phyloP scores from a whole-genome alignment of 1,284 basidiomycete genomes.

The Moesziomyces globuligerus region DNA sequence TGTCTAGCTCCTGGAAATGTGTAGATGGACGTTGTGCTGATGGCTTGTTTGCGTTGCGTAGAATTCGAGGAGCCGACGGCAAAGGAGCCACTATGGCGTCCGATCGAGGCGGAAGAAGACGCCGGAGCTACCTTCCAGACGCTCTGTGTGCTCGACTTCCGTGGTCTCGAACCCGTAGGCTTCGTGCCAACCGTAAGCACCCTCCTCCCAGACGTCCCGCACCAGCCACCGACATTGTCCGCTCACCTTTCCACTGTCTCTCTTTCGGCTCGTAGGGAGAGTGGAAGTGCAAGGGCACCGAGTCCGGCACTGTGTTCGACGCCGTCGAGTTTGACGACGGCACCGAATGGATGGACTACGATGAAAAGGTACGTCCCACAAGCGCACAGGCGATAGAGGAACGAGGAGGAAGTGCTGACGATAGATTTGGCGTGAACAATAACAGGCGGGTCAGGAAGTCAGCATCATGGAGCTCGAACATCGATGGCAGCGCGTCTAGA shows the following conservation, averaged over 20 bases:
- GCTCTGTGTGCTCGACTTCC: slow-evolving; percentile 61
- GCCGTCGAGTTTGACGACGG: slow-evolving; percentile 63
- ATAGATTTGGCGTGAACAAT: background rate
- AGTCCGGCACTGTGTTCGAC: slow-evolving; percentile 52
- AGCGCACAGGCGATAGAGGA: background rate
- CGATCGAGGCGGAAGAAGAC: slow-evolving; percentile 32
- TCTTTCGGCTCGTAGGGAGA: slow-evolving; percentile 12
- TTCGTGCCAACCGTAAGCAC: slow-evolving; percentile 43
- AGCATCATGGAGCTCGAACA: slow-evolving; percentile 59
- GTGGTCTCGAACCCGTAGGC: slow-evolving; percentile 57
- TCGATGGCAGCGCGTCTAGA: slow-evolving; percentile 43
- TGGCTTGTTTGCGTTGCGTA: slow-evolving; percentile 11
- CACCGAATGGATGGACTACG: slow-evolving; percentile 66
- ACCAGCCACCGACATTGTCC: too few relatives aligned
- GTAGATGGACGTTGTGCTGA: too few relatives aligned
- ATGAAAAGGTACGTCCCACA: slow-evolving; percentile 54
- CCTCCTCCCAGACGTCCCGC: too few relatives aligned
- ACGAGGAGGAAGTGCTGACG: background rate
- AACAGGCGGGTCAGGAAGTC: slow-evolving; percentile 53
- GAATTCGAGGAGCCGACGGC: slow-evolving; percentile 58
- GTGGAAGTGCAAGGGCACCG: slow-evolving; percentile 56
- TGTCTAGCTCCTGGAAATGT: too few relatives aligned
- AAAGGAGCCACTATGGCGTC: slow-evolving; percentile 53
- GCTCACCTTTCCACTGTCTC: background rate
- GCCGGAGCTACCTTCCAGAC: slow-evolving; percentile 47